phyloP scores from a whole-genome alignment of 805 yeast species.

The Myxozyma lipomycoides region DNA sequence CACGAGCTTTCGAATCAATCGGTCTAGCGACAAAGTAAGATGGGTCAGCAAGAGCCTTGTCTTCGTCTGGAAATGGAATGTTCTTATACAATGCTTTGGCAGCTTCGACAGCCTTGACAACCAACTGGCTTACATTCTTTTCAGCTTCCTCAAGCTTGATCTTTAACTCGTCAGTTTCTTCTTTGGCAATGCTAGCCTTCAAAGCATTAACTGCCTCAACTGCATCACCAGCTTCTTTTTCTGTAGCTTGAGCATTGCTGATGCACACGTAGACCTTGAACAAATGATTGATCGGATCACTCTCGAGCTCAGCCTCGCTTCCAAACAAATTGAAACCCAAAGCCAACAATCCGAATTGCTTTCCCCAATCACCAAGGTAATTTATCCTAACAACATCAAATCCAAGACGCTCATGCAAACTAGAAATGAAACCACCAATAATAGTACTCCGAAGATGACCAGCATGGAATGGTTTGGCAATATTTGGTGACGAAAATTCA shows the following conservation, averaged over 20 bases:
- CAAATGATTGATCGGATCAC: slow-evolving; percentile 89
- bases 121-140: slow-evolving; percentile 19
- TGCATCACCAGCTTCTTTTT: slow-evolving; percentile 51
- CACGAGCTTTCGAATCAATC: slow-evolving; percentile 81
- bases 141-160: slow-evolving; percentile 6
- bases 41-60: slow-evolving; percentile 2
- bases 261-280: slow-evolving; percentile 89
- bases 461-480: slow-evolving; percentile 99
- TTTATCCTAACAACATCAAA: slow-evolving; percentile 91
- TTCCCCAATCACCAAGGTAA: slow-evolving; percentile 99
- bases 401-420: slow-evolving; percentile 84
- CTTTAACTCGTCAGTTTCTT: slow-evolving; percentile 34
- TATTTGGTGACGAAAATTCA: slow-evolving; percentile 96
- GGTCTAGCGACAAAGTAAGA: slow-evolving; percentile 21
- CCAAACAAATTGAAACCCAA: slow-evolving; percentile 90
- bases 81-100: slow-evolving; percentile 14
- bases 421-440: slow-evolving; percentile 92
- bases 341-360: slow-evolving; percentile 94
- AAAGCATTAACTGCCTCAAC: slow-evolving; percentile 47
- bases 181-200: slow-evolving; percentile 10
- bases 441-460: slow-evolving; percentile 97
- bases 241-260: slow-evolving; percentile 68
- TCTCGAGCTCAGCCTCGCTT: slow-evolving; percentile 59
- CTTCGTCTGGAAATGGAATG: slow-evolving; percentile 5
- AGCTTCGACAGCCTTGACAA: slow-evolving; percentile 15